Base-by-base conservation (phyloP, 768 basidiomycete species). In the Candolleomyces efflorescens region DNA sequence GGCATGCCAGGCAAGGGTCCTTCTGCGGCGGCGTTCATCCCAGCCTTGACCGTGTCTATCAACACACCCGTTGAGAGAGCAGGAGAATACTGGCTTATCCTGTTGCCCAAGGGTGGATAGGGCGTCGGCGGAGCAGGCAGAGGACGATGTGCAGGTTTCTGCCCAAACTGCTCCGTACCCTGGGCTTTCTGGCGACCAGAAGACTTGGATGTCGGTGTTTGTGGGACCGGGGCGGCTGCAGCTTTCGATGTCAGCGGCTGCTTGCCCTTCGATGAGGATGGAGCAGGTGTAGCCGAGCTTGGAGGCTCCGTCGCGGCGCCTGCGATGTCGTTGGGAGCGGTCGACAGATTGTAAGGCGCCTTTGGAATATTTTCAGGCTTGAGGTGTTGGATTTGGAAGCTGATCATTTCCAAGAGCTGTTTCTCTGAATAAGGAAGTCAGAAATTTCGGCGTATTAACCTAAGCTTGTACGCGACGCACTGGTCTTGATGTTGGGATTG, bases 1-100 rank as follows among this genome's bases (percentile, higher is more conserved):
- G 65, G 65, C 38, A 64, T 41, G 26, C 67, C 59, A 17, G 65
- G 61, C 43, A 62, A 62, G n/a, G 74, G 72, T 7, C 26, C 26
- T n/a, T 32, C 26, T 3, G 36, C 51, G n/a, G 73, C 65, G 13
- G 69, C 65, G 1, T 80, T 90, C 83, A 94, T 86, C 1, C 92
- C 92, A 0, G 92, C 89, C 70, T 93, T 94, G 39, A 94, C 81
- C 0, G 91, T 84, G 39, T 93, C 89, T 37, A 96, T 77, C 36
- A 94, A 79, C 45, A 93, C 82, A 5, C 92, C 92, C 0, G 85
- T 79, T 37, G 87, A 82, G 9, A 92, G 73, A 9, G 87, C 82
- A 7, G 92, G 93, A 1, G 90, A 91, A 65, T 92, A 92, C 2
- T 86, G 78, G 7, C 91, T 92, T 18, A 93, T 78, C 37, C 94